Conservation (phyloP, 2,329 filamentous ascomycete species). For the Trichoderma sp. region DNA sequence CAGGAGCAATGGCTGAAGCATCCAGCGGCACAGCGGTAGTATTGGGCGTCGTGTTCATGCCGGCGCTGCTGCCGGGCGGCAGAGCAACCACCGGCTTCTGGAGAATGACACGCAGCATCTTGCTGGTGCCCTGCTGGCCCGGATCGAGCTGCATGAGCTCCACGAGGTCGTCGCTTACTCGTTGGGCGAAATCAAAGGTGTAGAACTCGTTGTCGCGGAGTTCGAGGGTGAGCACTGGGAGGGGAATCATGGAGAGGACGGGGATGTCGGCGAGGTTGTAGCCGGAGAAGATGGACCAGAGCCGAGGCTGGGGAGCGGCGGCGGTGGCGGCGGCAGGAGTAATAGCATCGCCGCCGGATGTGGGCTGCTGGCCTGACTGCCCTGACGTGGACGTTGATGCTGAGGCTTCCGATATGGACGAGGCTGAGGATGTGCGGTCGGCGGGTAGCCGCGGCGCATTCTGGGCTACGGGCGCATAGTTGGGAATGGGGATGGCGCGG, state of each 20-base stretch:
- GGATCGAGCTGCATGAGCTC: constrained; percentile 34
- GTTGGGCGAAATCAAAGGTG: constrained; percentile 37
- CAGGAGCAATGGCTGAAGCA: background rate
- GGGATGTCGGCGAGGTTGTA: constrained; percentile 41
- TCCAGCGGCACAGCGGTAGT: background rate
- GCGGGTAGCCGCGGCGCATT: constrained; percentile 29
- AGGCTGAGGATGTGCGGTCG: constrained; percentile 30
- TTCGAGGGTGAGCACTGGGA: constrained; percentile 40
- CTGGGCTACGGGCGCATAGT: constrained; percentile 28
- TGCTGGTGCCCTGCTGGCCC: constrained; percentile 29
- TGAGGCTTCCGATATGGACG: constrained; percentile 23
- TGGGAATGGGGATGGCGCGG: constrained; percentile 30
- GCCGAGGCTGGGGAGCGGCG: constrained; percentile 28
- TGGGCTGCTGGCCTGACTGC: constrained; percentile 9
- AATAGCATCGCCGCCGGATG: background rate
- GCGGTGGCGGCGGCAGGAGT: no score
- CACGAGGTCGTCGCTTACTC: constrained; percentile 38
- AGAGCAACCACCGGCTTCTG: constrained; percentile 15
- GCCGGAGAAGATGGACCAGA: constrained; percentile 37
- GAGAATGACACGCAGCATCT: constrained; percentile 28
- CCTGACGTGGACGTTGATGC: constrained; percentile 5
- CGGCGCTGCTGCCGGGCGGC: background rate
- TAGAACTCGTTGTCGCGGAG: constrained; percentile 42
- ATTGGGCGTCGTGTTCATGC: constrained; percentile 14
- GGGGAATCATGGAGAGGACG: constrained; percentile 39